phyloP scores from a whole-genome alignment of 441 rosid genomes.

The Eruca vesicaria region DNA sequence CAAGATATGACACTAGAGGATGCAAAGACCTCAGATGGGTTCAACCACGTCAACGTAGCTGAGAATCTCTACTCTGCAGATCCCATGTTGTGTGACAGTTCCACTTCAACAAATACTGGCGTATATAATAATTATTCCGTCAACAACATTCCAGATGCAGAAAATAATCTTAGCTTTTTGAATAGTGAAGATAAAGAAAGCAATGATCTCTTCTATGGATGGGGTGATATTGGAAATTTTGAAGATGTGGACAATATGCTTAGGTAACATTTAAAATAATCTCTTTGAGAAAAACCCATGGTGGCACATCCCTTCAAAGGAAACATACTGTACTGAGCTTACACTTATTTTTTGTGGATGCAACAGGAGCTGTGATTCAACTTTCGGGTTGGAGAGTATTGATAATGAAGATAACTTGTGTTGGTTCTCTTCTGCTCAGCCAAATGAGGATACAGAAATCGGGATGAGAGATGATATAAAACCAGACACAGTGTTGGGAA shows the following conservation, averaged over 20 bases:
- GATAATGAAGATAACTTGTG: conserved; percentile 61
- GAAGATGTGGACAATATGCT: conserved; percentile 92
- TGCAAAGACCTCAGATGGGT: conserved; percentile 44
- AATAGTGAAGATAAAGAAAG: conserved; percentile 56
- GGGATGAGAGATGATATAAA: conserved; percentile 46
- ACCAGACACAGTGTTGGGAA: conserved; percentile 39
- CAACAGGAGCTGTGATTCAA: conserved; percentile 77
- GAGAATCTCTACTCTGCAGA: conserved; percentile 40
- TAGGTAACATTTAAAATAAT: conserved; percentile 51
- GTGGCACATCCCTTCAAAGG: background rate
- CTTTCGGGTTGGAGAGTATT: conserved; percentile 69
- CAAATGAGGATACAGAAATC: conserved; percentile 52
- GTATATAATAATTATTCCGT: conserved; percentile 45
- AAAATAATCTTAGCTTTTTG: conserved; percentile 56
- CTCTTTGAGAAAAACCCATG: background rate
- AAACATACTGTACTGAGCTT: conserved; percentile 5
- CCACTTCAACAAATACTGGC: conserved; percentile 39
- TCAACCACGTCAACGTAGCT: conserved; percentile 35
- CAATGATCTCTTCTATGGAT: conserved; percentile 64
- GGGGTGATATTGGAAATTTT: conserved; percentile 86
- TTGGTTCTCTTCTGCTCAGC: conserved; percentile 68
- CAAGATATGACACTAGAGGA: conserved; percentile 40
- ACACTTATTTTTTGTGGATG: conserved; percentile 18
- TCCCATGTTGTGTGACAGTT: conserved; percentile 45
- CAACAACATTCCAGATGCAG: conserved; percentile 47